phyloP scores from a whole-genome alignment of 148 eudicot species.

The Amaranthus hypochondriacus region DNA sequence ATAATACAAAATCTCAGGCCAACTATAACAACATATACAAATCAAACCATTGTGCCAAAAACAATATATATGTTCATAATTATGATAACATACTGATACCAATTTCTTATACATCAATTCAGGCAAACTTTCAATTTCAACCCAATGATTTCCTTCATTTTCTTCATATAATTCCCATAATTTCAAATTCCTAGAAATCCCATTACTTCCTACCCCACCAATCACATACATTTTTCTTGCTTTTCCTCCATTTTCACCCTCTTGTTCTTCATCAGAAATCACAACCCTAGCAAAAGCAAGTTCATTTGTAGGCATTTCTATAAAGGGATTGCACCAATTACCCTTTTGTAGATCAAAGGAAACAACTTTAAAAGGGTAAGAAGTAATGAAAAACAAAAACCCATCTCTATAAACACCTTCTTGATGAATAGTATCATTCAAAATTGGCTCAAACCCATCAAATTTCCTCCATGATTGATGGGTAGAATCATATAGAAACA shows the following conservation, averaged over 20 bases:
- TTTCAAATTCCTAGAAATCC: slow-evolving; percentile 52
- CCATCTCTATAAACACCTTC: slow-evolving; percentile 42
- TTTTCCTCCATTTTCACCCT: not conserved
- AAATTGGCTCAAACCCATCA: slow-evolving; percentile 17
- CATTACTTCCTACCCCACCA: slow-evolving; percentile 59
- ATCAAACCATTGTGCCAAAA: slow-evolving; percentile 73
- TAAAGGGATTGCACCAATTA: slow-evolving; percentile 25
- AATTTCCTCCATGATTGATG: slow-evolving; percentile 32
- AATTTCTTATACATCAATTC: slow-evolving; percentile 62
- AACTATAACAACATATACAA: slow-evolving; percentile 55
- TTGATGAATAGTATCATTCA: slow-evolving; percentile 35
- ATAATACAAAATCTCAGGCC: slow-evolving; percentile 73
- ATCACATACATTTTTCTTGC: slow-evolving; percentile 36
- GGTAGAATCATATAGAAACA: slow-evolving; percentile 43
- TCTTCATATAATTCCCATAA: slow-evolving; percentile 47
- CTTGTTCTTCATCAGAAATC: slow-evolving; percentile 30
- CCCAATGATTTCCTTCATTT: slow-evolving; percentile 29
- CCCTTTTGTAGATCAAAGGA: slow-evolving; percentile 41
- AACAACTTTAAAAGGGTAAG: slow-evolving; percentile 35
- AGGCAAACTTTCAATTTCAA: slow-evolving; percentile 47
- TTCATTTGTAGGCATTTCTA: slow-evolving; percentile 28
- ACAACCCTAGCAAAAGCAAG: slow-evolving; percentile 47
- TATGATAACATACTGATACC: slow-evolving; percentile 62
- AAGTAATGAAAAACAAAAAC: slow-evolving; percentile 42
- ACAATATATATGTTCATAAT: slow-evolving; percentile 65